Conservation (phyloP, 2,329 filamentous ascomycete species). For the Cyphellophora europaea region DNA sequence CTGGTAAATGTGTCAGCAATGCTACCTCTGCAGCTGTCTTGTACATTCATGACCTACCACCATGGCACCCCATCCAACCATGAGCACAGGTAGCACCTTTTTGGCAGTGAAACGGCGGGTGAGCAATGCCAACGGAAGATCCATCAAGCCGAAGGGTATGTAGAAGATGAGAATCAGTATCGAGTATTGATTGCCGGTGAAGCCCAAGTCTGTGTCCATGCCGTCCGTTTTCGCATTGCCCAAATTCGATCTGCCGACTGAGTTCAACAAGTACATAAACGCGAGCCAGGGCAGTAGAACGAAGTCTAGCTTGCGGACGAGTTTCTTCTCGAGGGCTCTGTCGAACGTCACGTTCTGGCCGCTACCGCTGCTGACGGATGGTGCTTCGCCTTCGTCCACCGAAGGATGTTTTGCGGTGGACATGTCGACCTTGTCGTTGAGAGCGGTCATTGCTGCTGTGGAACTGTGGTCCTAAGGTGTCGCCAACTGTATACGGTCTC, state of each 20-base stretch:
- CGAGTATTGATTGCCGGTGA: conserved; percentile 34
- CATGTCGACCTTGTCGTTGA: too few species aligned
- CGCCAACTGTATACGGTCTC: too few species aligned
- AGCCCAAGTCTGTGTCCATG: conserved; percentile 33
- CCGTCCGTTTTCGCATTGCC: conserved; percentile 44
- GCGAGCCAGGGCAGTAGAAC: conserved; percentile 35
- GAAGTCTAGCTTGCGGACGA: conserved; percentile 31
- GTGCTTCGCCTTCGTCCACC: neutral
- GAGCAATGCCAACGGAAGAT: conserved; percentile 40
- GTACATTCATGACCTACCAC: too few species aligned
- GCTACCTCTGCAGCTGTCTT: too few species aligned
- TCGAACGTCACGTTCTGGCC: neutral
- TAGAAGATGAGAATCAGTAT: conserved; percentile 42
- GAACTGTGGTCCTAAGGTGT: too few species aligned
- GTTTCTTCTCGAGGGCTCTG: neutral
- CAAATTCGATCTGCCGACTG: conserved; percentile 31
- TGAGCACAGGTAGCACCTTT: conserved; percentile 32
- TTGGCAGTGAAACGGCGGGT: conserved; percentile 39
- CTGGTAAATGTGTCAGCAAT: too few species aligned
- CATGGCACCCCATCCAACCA: conserved; percentile 41
- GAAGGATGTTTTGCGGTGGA: neutral
- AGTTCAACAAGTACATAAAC: conserved; percentile 33
- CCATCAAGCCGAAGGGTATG: conserved; percentile 40
- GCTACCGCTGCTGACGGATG: neutral
- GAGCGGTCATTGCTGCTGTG: too few species aligned